Percentiles rank a stretch among this genome's conserved stretches.
phyloP scores from a whole-genome alignment of 2,329 filamentous ascomycete genomes.

The Neofusicoccum umdonicola region DNA sequence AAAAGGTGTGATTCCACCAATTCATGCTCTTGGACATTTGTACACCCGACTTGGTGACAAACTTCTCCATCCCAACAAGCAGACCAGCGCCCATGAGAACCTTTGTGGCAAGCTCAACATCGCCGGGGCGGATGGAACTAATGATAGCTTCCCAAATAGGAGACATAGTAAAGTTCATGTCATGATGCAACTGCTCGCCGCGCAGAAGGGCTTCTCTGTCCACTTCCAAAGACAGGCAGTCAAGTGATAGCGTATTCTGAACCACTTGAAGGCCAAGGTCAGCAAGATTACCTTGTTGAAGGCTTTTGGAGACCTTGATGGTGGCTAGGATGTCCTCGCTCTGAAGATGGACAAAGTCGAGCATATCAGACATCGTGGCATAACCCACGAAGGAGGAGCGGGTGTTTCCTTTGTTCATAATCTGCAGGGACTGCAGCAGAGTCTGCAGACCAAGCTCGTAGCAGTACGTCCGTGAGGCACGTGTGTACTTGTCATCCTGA shows the following conservation, averaged over 20 bases:
- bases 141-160: constrained; percentile 77
- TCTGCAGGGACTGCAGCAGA: constrained; percentile 34
- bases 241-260: constrained; percentile 64
- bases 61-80: constrained; percentile 72
- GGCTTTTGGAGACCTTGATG: constrained; percentile 29
- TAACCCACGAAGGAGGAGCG: constrained; percentile 38
- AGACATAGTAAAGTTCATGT: constrained; percentile 67
- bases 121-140: constrained; percentile 63
- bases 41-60: constrained; percentile 45
- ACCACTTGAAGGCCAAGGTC: constrained; percentile 63
- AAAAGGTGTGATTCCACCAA: constrained; percentile 76
- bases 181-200: constrained; percentile 61
- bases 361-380: constrained; percentile 52
- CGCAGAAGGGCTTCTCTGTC: constrained; percentile 67
- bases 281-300: constrained; percentile 27
- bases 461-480: constrained; percentile 60
- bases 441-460: constrained; percentile 56
- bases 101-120: constrained; percentile 70
- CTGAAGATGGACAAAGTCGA: constrained; percentile 65
- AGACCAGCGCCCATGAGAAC: constrained; percentile 69
- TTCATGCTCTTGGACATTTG: constrained; percentile 54
- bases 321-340: constrained; percentile 39
- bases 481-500: constrained; percentile 55
- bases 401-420: constrained; percentile 33
- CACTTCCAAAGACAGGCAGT: constrained; percentile 66